A percentile compares a stretch with the other conserved stretches of the same genome.
phyloP scores from a whole-genome alignment of 495 filamentous ascomycete genomes.

The Aspergillus hancockii region DNA sequence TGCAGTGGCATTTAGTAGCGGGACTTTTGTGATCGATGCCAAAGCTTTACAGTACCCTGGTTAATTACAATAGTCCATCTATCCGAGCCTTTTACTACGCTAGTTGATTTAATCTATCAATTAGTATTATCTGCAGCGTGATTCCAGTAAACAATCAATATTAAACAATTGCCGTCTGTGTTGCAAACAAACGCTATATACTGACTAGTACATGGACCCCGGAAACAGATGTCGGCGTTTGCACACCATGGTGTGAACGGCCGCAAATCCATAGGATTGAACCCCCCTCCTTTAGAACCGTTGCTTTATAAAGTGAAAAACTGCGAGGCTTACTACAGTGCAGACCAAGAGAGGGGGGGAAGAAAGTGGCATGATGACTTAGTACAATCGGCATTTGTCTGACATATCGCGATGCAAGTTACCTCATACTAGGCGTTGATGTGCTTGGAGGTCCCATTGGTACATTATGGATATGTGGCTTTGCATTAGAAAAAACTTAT shows the following conservation, averaged over 20 bases:
- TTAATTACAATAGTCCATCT: neutral
- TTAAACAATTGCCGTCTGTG: neutral
- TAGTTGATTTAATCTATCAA: neutral
- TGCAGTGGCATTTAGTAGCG: conserved; percentile 24
- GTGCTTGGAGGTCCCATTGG: neutral
- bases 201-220: neutral
- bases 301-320: neutral
- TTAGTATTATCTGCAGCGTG: neutral
- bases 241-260: neutral
- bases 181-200: neutral
- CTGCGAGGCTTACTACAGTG: neutral
- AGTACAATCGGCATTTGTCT: neutral
- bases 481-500: neutral
- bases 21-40: conserved; percentile 8
- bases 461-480: neutral
- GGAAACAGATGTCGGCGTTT: neutral
- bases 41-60: neutral
- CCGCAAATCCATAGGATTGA: neutral
- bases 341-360: neutral
- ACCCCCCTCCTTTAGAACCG: neutral
- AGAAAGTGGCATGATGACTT: neutral
- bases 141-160: neutral
- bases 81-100: neutral
- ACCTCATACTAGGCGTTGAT: neutral
- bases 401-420: neutral